These are phyloP conservation scores for Ceratocystis destructans DNA, from an alignment of 2,329 filamentous ascomycete genomes.

Conservation along the genomic window DNA sequence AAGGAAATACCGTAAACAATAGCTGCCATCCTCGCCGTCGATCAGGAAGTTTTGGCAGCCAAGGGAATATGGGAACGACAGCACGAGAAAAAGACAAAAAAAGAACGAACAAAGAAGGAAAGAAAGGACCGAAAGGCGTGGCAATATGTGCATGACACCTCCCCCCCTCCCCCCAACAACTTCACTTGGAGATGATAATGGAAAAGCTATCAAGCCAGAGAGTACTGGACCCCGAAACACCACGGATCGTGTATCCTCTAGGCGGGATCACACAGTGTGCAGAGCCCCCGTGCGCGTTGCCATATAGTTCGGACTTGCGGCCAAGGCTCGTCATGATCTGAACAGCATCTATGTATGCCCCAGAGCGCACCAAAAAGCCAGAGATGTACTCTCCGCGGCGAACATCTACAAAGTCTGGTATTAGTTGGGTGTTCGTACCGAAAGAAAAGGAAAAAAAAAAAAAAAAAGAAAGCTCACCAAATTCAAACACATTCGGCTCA, in stretches of 20 bases:
- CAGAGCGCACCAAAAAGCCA: conserved; percentile 71
- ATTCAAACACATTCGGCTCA: conserved; percentile 55
- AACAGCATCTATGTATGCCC: conserved; percentile 73
- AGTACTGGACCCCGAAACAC: conserved; percentile 69
- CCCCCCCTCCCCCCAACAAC: conserved; percentile 1
- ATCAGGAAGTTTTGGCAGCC: neutral
- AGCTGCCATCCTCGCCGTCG: neutral
- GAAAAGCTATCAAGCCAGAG: conserved; percentile 77
- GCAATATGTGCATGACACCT: neutral
- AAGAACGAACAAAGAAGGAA: neutral
- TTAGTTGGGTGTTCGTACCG: neutral
- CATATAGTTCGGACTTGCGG: conserved; percentile 73
- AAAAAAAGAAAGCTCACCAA: conserved; percentile 42
- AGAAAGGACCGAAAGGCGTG: neutral
- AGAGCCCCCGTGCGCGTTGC: conserved; percentile 65
- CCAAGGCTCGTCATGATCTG: conserved; percentile 82
- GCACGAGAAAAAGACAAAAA: neutral
- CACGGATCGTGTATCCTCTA: conserved; percentile 74
- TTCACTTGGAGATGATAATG: conserved; percentile 43
- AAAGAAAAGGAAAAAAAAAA: neutral
- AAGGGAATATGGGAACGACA: neutral
- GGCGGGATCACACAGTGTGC: conserved; percentile 77
- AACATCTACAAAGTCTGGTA: conserved; percentile 14
- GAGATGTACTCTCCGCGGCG: conserved; percentile 74
- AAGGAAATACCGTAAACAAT: neutral